These are phyloP conservation scores for Globisporangium uncinulatum DNA, from an alignment of 352 stramenopile genomes.

Conservation along the genomic window DNA sequence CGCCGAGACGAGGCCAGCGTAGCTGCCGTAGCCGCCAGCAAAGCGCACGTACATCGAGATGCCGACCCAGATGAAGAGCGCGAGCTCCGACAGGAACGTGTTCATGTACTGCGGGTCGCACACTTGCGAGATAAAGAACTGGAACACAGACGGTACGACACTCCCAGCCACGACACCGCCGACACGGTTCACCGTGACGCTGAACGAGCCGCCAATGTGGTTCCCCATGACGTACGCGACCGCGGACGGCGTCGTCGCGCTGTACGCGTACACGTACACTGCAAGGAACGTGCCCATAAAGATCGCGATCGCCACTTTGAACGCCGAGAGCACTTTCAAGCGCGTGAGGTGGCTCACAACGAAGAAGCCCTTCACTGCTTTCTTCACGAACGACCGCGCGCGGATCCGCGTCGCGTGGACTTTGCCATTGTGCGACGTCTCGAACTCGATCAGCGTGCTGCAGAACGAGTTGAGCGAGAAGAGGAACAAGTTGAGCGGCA, in stretches of 20 bases:
- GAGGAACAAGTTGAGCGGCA: conserved; percentile 74
- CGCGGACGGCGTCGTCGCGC: conserved; percentile 44
- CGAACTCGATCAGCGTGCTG: conserved; percentile 66
- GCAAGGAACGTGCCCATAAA: conserved; percentile 59
- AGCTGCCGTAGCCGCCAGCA: conserved; percentile 56
- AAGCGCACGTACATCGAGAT: conserved; percentile 77
- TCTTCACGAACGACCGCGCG: conserved; percentile 40
- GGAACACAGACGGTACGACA: conserved; percentile 76
- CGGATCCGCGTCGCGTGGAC: conserved; percentile 39
- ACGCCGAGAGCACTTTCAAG: conserved; percentile 30
- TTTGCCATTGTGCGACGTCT: conserved; percentile 59
- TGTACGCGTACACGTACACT: conserved; percentile 75
- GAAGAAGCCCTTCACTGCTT: conserved; percentile 46
- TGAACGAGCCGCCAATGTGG: conserved; percentile 72
- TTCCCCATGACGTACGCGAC: conserved; percentile 81
- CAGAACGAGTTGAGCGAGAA: conserved; percentile 85
- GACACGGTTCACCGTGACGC: conserved; percentile 77
- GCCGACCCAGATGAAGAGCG: conserved; percentile 74
- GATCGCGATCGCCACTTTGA: conserved; percentile 47
- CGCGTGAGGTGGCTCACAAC: conserved; percentile 35
- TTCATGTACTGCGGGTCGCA: conserved; percentile 35
- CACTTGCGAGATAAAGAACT: conserved; percentile 80
- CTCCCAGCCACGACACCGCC: conserved; percentile 76
- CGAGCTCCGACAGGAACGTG: too few species aligned
- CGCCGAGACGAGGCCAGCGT: conserved; percentile 66